These are phyloP conservation scores for Geotrichum aggregatum DNA, from an alignment of 1,139 yeast species.

Conservation along the genomic window DNA sequence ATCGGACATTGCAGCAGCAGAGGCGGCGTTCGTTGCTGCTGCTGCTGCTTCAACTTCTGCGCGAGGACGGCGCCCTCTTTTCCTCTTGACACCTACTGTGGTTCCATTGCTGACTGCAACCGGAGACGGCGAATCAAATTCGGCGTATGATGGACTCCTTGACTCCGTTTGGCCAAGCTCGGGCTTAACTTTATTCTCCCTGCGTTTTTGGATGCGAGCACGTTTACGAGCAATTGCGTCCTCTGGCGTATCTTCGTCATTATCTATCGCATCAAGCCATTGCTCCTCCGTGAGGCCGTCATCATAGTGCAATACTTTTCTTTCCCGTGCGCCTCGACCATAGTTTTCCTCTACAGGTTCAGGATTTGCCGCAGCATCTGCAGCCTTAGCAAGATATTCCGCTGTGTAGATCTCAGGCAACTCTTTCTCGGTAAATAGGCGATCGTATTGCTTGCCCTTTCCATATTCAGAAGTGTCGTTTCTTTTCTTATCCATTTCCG, in stretches of 20 bases:
- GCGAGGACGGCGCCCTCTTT: conserved; percentile 25
- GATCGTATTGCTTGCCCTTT: conserved; percentile 40
- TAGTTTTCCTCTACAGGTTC: conserved; percentile 45
- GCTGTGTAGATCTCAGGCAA: conserved; percentile 77
- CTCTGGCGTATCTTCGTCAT: conserved; percentile 64
- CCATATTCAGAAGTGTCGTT: conserved; percentile 42
- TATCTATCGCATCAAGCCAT: conserved; percentile 72
- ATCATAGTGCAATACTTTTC: conserved; percentile 76
- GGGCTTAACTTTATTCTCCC: not conserved
- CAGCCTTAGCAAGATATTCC: conserved; percentile 47
- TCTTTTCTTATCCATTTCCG: conserved; percentile 68
- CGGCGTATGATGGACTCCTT: conserved; percentile 7
- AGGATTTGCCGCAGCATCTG: conserved; percentile 20
- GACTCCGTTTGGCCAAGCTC: conserved; percentile 11
- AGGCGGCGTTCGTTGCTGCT: conserved; percentile 22
- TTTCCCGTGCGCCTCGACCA: conserved; percentile 72
- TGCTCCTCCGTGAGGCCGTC: conserved; percentile 95
- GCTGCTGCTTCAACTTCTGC: conserved; percentile 28
- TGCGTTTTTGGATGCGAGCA: conserved; percentile 39
- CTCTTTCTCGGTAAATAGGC: conserved; percentile 67
- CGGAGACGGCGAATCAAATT: conserved; percentile 15
- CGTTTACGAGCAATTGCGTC: conserved; percentile 67
- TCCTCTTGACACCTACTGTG: conserved; percentile 22
- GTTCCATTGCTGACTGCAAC: conserved; percentile 13
- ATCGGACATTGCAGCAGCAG: conserved; percentile 18